Percentiles rank a stretch among this genome's conserved stretches.
Conservation (phyloP, 192 early-diverging fungal species). For the Coemansia sp. region DNA sequence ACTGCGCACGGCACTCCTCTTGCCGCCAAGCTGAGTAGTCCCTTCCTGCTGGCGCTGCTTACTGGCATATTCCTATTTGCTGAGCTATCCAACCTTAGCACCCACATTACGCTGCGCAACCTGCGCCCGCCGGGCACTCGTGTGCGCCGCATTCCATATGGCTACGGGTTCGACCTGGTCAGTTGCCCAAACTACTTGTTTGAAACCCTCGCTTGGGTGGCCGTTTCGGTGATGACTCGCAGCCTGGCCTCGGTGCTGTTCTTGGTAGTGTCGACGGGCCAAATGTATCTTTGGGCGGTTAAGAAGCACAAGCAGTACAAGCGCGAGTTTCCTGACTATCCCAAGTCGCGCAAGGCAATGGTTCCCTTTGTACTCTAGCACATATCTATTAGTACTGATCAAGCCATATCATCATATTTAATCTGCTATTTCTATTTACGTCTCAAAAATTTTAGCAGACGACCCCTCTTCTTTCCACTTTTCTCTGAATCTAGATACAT, state of each 20-base stretch:
- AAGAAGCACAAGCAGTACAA: constrained; percentile 93
- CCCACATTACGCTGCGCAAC: constrained; percentile 85
- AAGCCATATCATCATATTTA: neutral
- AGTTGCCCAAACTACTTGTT: constrained; percentile 94
- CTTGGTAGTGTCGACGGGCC: constrained; percentile 67
- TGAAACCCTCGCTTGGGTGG: constrained; percentile 82
- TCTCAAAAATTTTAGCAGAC: constrained; percentile 11
- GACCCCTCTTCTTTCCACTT: no score
- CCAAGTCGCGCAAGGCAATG: constrained; percentile 78
- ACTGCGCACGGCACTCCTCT: constrained; percentile 54
- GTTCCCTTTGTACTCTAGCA: constrained; percentile 61
- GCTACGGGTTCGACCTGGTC: constrained; percentile 89
- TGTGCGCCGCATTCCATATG: constrained; percentile 82
- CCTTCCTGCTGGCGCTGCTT: constrained; percentile 33
- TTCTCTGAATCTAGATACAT: neutral
- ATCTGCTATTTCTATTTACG: constrained; percentile 4
- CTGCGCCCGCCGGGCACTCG: constrained; percentile 88
- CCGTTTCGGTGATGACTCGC: constrained; percentile 71
- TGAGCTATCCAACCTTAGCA: constrained; percentile 81
- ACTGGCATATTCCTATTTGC: constrained; percentile 57
- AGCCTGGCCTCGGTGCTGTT: constrained; percentile 67
- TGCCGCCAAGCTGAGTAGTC: constrained; percentile 50
- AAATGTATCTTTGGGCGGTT: constrained; percentile 94
- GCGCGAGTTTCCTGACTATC: constrained; percentile 91
- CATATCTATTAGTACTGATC: no score